These are phyloP conservation scores for Trypanosoma lewisi DNA, from an alignment of 208 protist genomes.

Conservation along the genomic window DNA sequence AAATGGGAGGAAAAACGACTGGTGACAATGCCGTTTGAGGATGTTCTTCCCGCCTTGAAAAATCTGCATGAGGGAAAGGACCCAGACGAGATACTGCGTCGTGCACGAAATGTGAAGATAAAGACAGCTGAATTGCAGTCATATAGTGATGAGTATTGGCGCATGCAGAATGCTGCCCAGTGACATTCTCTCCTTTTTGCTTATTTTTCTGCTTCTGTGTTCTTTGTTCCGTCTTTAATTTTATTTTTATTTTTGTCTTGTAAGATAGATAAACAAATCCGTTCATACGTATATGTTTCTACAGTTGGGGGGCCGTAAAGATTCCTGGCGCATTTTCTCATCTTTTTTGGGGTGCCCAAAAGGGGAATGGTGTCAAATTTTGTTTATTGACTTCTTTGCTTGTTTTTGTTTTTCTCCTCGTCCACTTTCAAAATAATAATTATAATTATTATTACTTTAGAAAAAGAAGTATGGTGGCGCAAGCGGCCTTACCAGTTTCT, in stretches of 20 bases:
- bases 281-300: no score
- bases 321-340: not conserved
- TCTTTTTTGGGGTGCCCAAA: not conserved
- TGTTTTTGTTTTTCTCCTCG: not conserved
- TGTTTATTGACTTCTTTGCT: not conserved
- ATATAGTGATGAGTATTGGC: slow-evolving; percentile 83
- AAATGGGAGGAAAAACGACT: slow-evolving; percentile 86
- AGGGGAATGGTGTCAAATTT: not conserved
- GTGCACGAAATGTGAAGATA: slow-evolving; percentile 82
- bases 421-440: not conserved
- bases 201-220: slow-evolving; percentile 3
- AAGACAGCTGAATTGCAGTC: slow-evolving; percentile 82
- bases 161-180: slow-evolving; percentile 2
- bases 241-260: not conserved
- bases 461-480: not conserved
- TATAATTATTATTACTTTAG: not conserved
- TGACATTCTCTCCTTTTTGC: not conserved
- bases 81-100: slow-evolving; percentile 62
- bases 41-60: slow-evolving; percentile 79
- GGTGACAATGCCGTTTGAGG: slow-evolving; percentile 69
- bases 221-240: not conserved
- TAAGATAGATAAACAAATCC: no score
- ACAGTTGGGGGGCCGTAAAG: no score
- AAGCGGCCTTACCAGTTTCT: slow-evolving; percentile 7
- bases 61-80: slow-evolving; percentile 84